Conservation (phyloP, 495 filamentous ascomycete species). For the Talaromyces trachyspermus region DNA sequence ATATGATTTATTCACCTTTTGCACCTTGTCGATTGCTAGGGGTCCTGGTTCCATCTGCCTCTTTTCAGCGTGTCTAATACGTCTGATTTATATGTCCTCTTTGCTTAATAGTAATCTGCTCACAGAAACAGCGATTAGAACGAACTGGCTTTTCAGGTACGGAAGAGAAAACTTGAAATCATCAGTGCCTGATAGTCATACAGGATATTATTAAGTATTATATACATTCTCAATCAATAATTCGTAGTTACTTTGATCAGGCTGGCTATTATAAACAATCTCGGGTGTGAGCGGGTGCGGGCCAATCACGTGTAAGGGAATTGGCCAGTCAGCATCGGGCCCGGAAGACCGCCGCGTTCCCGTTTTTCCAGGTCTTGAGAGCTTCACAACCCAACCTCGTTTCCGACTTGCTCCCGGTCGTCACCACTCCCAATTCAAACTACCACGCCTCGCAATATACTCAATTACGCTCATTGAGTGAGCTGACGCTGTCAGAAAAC, state of each 20-base stretch:
- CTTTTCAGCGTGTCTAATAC: too few species aligned
- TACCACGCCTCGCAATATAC: not conserved
- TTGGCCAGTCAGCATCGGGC: constrained; percentile 32
- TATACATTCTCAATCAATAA: not conserved
- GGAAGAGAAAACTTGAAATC: too few species aligned
- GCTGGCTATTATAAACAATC: constrained; percentile 1
- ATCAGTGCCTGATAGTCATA: too few species aligned
- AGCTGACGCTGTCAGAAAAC: constrained; percentile 19
- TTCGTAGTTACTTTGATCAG: not conserved
- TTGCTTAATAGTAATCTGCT: too few species aligned
- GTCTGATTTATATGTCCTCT: too few species aligned
- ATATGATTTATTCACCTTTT: too few species aligned
- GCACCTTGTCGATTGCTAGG: too few species aligned
- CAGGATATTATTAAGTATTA: too few species aligned
- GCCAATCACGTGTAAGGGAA: constrained; percentile 43
- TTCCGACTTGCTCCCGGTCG: not conserved
- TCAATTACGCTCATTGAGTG: constrained; percentile 9
- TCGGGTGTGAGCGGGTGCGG: constrained; percentile 8
- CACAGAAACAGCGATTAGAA: too few species aligned
- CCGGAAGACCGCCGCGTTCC: constrained; percentile 5
- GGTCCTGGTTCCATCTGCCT: too few species aligned
- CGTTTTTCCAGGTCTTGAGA: constrained; percentile 7
- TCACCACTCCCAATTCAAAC: not conserved
- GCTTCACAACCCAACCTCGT: constrained; percentile 4
- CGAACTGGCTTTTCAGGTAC: too few species aligned